Percentiles rank a stretch among this genome's conserved stretches.
phyloP scores from a whole-genome alignment of 495 filamentous ascomycete species.

The Neurospora sp. region DNA sequence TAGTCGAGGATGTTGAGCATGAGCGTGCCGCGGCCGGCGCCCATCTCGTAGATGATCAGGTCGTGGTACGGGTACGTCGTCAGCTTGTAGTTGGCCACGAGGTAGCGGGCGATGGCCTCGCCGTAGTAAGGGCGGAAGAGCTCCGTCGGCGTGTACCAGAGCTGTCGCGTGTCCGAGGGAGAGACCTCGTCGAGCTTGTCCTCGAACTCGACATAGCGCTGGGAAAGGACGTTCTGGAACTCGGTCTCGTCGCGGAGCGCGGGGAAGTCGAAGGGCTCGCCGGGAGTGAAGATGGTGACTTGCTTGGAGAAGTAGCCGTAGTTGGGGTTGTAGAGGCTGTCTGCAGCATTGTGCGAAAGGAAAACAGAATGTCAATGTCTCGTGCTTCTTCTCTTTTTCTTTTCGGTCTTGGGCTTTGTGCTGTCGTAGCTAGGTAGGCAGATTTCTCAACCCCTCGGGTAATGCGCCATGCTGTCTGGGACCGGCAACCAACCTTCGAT shows the following conservation, averaged over 20 bases:
- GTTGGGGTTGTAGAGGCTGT: slow-evolving; percentile 91
- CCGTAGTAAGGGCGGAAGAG: slow-evolving; percentile 95
- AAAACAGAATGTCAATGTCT: background rate
- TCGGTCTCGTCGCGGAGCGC: slow-evolving; percentile 67
- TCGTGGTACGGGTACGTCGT: slow-evolving; percentile 92
- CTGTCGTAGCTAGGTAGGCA: background rate
- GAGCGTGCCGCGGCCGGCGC: slow-evolving; percentile 91
- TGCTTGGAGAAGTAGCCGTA: slow-evolving; percentile 99
- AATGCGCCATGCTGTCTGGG: background rate
- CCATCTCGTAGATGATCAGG: slow-evolving; percentile 97
- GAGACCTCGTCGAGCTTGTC: slow-evolving; percentile 65
- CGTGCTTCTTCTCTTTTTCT: background rate
- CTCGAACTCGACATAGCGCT: slow-evolving; percentile 82
- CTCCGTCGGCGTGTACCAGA: slow-evolving; percentile 98
- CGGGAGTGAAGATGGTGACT: slow-evolving; percentile 89
- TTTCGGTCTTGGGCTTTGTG: background rate
- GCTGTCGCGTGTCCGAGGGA: slow-evolving; percentile 64
- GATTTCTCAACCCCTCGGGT: background rate
- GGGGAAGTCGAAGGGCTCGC: slow-evolving; percentile 88
- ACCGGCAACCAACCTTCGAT: slow-evolving; percentile 63
- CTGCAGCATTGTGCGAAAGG: slow-evolving; percentile 30
- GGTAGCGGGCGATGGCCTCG: slow-evolving; percentile 87
- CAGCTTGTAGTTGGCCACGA: slow-evolving; percentile 91
- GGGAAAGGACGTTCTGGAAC: slow-evolving; percentile 64
- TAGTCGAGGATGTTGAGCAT: slow-evolving; percentile 98